Conservation (phyloP, 306 rosid genomes). For the Dicorynia guianensis region DNA sequence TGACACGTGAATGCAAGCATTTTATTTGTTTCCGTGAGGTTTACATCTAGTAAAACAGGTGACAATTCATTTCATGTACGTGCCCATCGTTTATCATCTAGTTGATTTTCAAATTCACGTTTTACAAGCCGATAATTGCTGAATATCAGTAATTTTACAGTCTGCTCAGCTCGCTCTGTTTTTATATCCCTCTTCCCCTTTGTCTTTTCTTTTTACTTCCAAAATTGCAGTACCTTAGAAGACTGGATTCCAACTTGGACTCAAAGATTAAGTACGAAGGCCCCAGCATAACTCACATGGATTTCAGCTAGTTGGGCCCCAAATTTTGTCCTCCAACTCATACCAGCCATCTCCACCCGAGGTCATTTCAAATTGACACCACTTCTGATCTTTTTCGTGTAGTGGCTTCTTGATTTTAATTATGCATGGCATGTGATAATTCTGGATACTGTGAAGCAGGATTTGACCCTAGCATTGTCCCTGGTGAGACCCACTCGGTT, state of each 20-base stretch:
- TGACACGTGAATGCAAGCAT: too few species aligned
- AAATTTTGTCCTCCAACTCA: conserved; percentile 29
- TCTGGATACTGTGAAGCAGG: conserved; percentile 27
- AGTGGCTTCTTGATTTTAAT: too few species aligned
- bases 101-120: too few species aligned
- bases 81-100: too few species aligned
- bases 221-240: not conserved
- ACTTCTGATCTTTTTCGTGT: too few species aligned
- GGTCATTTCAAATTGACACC: conserved; percentile 36
- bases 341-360: conserved; percentile 52
- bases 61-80: too few species aligned
- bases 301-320: conserved; percentile 28
- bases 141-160: not conserved
- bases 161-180: not conserved
- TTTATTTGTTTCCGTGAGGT: too few species aligned
- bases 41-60: too few species aligned
- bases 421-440: not conserved
- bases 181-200: not conserved
- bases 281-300: conserved; percentile 27
- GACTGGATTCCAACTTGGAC: conserved; percentile 29
- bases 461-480: conserved; percentile 45
- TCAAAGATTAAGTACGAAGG: not conserved
- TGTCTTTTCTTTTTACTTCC: not conserved
- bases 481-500: conserved; percentile 35
- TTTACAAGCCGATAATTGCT: too few species aligned